Conservation (phyloP, 345 rosid genomes). For the Arabidopsis thaliana region TAIR10.1 NC_003070.9:18572501-18573000, state of each 20-base stretch:
- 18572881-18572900: slow-evolving; percentile 8
- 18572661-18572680: slow-evolving; percentile 80
- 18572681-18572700: slow-evolving; percentile 82
- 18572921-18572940: neutral
- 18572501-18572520: slow-evolving; percentile 84
- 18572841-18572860: slow-evolving; percentile 25
- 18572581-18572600: slow-evolving; percentile 9
- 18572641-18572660: slow-evolving; percentile 4
- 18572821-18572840: slow-evolving; percentile 11
- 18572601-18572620: slow-evolving; percentile 48
- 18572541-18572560: slow-evolving; percentile 74
- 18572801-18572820: slow-evolving; percentile 5
- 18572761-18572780: slow-evolving; percentile 10
- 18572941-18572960: slow-evolving; percentile 14
- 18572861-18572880: slow-evolving; percentile 21
- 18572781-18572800: neutral
- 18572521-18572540: slow-evolving; percentile 67
- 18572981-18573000: slow-evolving; percentile 17
- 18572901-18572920: slow-evolving; percentile 7
- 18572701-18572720: slow-evolving; percentile 85
- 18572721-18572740: slow-evolving; percentile 78
- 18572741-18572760: slow-evolving; percentile 81
- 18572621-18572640: slow-evolving; percentile 3
- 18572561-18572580: slow-evolving; percentile 83
- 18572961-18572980: slow-evolving; percentile 4